Base-by-base conservation (phyloP, 2,329 filamentous ascomycete genomes). In the Ophiocordyceps camponoti-leonardi region DNA sequence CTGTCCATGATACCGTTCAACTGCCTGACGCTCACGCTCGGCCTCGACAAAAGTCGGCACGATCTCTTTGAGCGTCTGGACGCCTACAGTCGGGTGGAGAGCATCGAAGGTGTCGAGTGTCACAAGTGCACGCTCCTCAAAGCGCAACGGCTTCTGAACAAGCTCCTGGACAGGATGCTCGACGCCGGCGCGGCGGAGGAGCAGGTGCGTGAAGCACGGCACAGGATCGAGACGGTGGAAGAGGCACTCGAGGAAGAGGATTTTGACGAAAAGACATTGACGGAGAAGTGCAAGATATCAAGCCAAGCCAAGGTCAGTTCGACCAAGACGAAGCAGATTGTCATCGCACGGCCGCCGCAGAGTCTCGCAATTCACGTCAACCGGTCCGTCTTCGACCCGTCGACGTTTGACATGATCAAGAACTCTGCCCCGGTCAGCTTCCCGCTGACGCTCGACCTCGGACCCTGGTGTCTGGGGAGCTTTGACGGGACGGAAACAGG, bases 1-100 rank as follows among this genome's bases (percentile, higher is more conserved):
- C 70, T 95, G 14, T 87, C 84, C 1, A 77, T 96, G 65, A 93
- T 86, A 19, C 86, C 87, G 0, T 96, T 96, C 69, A 95, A 92
- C 57, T 95, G 87, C 56, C 67, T 96, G 42, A 95, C 90, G 0
- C 75, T 96, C 0, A 86, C 82, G 33, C 75, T 96, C 2, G 85
- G 83, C 1, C 65, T 71, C 6, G 71, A 72, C 43, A 72, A 69
- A 50, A 58, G 63, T 28, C 67, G 72, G 18, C 85, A 88, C 55
- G 75, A 86, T 49, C 65, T 96, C 0, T 78, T 79, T 47, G 81
- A 92, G 48, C 81, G 86, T 46, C 65, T 98, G 19, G 82, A 93
- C 57, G 79, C 86, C 20, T 94, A 90, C 58, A 92, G 86, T 26
- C 75, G 79, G 13, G 71, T 95, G 10, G 92, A 96, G 58, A 71